Evolutionary conservation across 1,284 basidiomycete species (phyloP), one percentile per base, ranked within the genome.

Genomic region (Chondrostereum purpureum): DNA sequence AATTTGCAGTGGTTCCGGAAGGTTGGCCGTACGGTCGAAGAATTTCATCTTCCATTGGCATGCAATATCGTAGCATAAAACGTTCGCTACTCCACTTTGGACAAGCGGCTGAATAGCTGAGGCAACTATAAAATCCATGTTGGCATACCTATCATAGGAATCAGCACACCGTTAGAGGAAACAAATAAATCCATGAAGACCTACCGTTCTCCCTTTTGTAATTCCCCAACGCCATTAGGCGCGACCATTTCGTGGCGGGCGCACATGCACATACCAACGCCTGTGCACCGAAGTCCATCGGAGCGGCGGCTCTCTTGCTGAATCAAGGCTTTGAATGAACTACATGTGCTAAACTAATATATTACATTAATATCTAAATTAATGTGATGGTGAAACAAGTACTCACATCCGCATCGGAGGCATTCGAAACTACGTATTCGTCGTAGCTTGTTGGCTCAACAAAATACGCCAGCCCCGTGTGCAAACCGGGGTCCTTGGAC

Each of bases 81-180:
- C 21, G 53, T 20, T 6, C 45, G 38, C 5, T 11, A 24, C 1
- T 47, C 40, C 0, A 12, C 8, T 11, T 3, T 2, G n/a, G n/a
- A 5, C 17, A 45, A 18, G 37, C 46, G 42, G 1, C 41, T 20
- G 3, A 50, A 39, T 1, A n/a, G 5, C 0, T n/a, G 51, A 57
- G 2, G 53, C 44, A 5, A 60, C 17, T 2, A 48, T 37, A 31
- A 51, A 64, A 37, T 64, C 60, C 52, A 61, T 61, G 22, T 62
- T 63, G 1, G 47, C 21, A 39, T 54, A 58, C n/a, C 55, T 57
- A n/a, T 24, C 13, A 33, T 33, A 6, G 50, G 53, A 31, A 46
- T 58, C 10, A 39, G 39, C 13, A n/a, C 33, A 39, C 17, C 11
- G n/a, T n/a, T 10, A 31, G 12, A 14, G 6, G 13, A 17, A 11